Evolutionary conservation across 495 filamentous ascomycete species (phyloP), one percentile per base, ranked within the genome.

Genomic region (Penicillium bialowiezense): DNA sequence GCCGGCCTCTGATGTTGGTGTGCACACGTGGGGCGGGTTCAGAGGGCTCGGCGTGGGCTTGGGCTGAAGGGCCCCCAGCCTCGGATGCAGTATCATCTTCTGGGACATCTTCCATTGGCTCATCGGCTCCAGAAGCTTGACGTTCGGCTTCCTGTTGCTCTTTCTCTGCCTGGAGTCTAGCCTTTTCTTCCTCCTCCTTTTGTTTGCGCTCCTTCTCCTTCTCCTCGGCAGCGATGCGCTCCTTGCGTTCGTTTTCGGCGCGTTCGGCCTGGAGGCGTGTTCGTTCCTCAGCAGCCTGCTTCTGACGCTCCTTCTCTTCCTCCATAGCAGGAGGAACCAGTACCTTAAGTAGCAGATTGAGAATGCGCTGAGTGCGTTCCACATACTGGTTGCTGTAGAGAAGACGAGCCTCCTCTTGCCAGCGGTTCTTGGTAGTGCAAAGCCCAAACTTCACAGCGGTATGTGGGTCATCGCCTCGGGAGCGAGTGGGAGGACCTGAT

Each of bases 371-470:
- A n/a, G 85, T 81, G 58, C 88, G 90, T 24, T 95, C 90, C 7
- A 78, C 59, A 43, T 86, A 78, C 17, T 70, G 75, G 33, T 65
- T 66, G 39, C 86, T 87, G 65, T 90, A 97, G 1, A 97, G 73
- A 65, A 97, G 80, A 50, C 85, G 85, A 10, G 91, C 88, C 68
- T 97, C 93, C 57, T 96, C 89, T 56, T 87, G 83, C 91, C 95
- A 99, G 36, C 93, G 83, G 33, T 75, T 72, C 33, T 70, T 71
- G 9, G 92, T 97, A 2, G 78, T 71, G 26, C 80, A 79, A 14
- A 88, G 76, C 18, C 75, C 71, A 66, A 96, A 96, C 29, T 81
- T 74, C 12, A 89, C 83, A 9, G 88, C 82, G 52, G 84, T 77
- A 21, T 75, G 74, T 21, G 82, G 81, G 52, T 86, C 82, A 55